phyloP scores from a whole-genome alignment of 345 rosid species.

The Erodium maritimum region DNA sequence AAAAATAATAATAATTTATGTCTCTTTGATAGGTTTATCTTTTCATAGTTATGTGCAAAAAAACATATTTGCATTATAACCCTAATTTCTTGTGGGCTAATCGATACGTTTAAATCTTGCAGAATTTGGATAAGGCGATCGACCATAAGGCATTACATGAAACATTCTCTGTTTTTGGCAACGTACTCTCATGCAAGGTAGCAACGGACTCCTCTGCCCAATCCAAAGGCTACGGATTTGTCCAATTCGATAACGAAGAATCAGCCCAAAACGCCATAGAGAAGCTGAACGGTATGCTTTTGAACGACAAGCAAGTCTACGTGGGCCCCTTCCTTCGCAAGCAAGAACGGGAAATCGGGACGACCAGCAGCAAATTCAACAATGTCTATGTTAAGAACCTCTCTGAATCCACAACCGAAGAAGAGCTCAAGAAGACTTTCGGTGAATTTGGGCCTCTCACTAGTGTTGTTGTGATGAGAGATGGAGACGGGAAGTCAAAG shows the following conservation, averaged over 20 bases:
- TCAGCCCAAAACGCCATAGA: constrained; percentile 9
- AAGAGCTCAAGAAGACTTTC: constrained; percentile 5
- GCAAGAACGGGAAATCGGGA: constrained; percentile 1
- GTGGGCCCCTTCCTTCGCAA: constrained; percentile 9
- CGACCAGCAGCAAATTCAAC: not conserved
- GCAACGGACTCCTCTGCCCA: constrained; percentile 5
- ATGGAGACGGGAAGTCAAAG: too few species aligned
- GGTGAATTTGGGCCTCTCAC: constrained; percentile 4
- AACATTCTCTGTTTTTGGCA: constrained; percentile 6
- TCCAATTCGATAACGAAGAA: constrained; percentile 6
- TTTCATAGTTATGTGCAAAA: too few species aligned
- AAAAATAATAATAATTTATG: too few species aligned
- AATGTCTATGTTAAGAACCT: constrained; percentile 2
- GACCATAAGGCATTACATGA: too few species aligned
- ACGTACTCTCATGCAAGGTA: constrained; percentile 7
- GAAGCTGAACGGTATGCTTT: constrained; percentile 1
- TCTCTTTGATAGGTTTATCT: too few species aligned
- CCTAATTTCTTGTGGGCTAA: too few species aligned
- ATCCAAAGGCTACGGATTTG: constrained; percentile 10
- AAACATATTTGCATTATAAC: too few species aligned
- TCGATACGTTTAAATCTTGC: too few species aligned
- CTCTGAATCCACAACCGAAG: constrained; percentile 1
- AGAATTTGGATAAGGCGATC: not conserved
- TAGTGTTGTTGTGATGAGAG: constrained; percentile 5
- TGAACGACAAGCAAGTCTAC: constrained; percentile 9